Percentiles rank a stretch among this genome's conserved stretches.
These are phyloP conservation scores for Heliocybe sulcata DNA, from an alignment of 1,284 basidiomycete species.

Conservation along the genomic window DNA sequence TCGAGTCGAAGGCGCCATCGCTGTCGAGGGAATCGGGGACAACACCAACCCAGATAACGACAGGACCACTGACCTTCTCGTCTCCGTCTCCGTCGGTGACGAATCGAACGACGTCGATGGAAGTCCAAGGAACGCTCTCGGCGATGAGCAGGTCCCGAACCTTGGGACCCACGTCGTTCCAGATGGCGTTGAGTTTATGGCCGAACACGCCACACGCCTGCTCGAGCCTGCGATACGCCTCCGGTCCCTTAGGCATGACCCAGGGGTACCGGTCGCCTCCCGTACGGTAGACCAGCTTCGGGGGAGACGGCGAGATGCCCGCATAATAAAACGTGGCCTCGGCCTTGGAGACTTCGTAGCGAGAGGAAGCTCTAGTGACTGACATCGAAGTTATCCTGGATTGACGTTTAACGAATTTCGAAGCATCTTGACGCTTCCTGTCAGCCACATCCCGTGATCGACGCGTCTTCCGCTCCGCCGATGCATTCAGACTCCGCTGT, in stretches of 20 bases:
- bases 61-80: constrained; percentile 4
- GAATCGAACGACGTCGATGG: constrained; percentile 12
- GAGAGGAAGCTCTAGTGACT: no score
- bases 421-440: no score
- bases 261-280: constrained; percentile 7
- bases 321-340: constrained; percentile 11
- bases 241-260: constrained; percentile 11
- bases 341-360: constrained; percentile 8
- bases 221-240: constrained; percentile 13
- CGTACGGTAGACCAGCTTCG: constrained; percentile 11
- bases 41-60: constrained; percentile 10
- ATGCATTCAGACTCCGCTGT: no score
- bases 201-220: constrained; percentile 10
- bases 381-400: no score
- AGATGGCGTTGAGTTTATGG: constrained; percentile 10
- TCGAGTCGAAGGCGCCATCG: constrained; percentile 6
- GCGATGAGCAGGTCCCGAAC: constrained; percentile 9
- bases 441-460: no score
- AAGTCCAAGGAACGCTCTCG: constrained; percentile 6
- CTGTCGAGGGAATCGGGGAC: constrained; percentile 2
- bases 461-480: no score
- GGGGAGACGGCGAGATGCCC: constrained; percentile 10
- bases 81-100: constrained; percentile 1
- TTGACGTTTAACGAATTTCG: no score
- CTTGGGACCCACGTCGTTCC: constrained; percentile 13